Percentiles rank a stretch among this genome's conserved stretches.
phyloP scores from a whole-genome alignment of 768 basidiomycete species.

The Agrocybe praecox region DNA sequence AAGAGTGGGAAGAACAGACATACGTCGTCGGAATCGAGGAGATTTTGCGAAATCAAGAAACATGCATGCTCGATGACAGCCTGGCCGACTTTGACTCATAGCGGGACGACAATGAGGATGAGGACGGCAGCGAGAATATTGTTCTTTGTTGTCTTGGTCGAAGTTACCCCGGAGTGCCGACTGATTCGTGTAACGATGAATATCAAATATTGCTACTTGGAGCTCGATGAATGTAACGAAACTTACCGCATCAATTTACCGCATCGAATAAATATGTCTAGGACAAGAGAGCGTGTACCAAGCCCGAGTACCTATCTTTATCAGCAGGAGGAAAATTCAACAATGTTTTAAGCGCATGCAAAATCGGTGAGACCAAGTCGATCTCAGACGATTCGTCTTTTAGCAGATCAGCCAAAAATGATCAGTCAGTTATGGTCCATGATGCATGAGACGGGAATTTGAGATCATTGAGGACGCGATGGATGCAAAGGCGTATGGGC shows the following conservation, averaged over 20 bases:
- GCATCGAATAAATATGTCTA: slow-evolving; percentile 88
- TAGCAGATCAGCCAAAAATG: slow-evolving; percentile 58
- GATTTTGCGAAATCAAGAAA: slow-evolving; percentile 80
- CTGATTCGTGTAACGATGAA: slow-evolving; percentile 42
- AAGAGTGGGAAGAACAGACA: slow-evolving; percentile 10
- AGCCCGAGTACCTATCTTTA: slow-evolving; percentile 54
- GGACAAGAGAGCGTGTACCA: slow-evolving; percentile 84
- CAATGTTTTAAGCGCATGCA: slow-evolving; percentile 79
- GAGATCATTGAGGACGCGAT: too few relatives aligned
- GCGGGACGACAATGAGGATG: slow-evolving; percentile 77
- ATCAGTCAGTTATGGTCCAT: too few relatives aligned
- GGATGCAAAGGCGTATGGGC: too few relatives aligned
- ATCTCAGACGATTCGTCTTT: slow-evolving; percentile 83
- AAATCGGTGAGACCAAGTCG: slow-evolving; percentile 78
- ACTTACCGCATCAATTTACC: too few relatives aligned
- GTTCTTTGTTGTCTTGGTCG: slow-evolving; percentile 83
- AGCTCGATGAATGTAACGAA: too few relatives aligned
- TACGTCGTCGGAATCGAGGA: slow-evolving; percentile 73
- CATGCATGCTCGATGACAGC: slow-evolving; percentile 83
- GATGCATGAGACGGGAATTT: too few relatives aligned
- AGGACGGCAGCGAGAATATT: slow-evolving; percentile 88
- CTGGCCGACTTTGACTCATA: slow-evolving; percentile 67
- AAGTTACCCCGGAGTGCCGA: slow-evolving; percentile 76
- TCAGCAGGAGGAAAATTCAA: slow-evolving; percentile 55
- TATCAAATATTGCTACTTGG: background rate